Base-by-base conservation (phyloP, 257 asterid genomes). In the Plantago elongata region DNA sequence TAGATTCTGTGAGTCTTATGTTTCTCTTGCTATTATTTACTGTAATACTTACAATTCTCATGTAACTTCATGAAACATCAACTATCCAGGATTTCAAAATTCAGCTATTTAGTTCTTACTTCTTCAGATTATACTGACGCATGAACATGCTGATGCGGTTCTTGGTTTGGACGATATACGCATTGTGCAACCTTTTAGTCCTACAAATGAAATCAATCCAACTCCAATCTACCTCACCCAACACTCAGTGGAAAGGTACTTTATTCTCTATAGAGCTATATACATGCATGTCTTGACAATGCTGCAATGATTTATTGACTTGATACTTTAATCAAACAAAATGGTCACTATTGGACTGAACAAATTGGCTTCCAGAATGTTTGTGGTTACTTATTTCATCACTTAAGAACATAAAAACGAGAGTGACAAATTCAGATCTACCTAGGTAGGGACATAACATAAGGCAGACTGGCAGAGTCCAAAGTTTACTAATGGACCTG, bases 121-220 rank as follows among this genome's bases (percentile, higher is more conserved):
- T 73, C 37, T 66, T 62, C 93, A 89, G 99, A 82, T 93, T 67
- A 73, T 93, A 77, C 79, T 93, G 77, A 86, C 99, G 66, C 99
- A 93, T 76, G 97, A 89, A 75, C 99, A 93, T 77, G 97, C 99
- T 78, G 99, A 89, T 72, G 97, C 99, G 51, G 84, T 84, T 81
- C 97, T 93, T 70, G 99, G 99, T 69, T 82, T 93, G 81, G 99
- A 93, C 67, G 99, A 93, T 64, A 66, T 93, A 74, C 96, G 99
- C 6, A 50, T 73, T 48, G 97, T 93, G 79, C 99, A 93, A 77
- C 97, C 95, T 66, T 83, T 63, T 81, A 93, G 97, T 67, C 75
- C 96, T 55, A 89, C 88, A 51, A 92, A 93, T 76, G 97, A 86
- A 64, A 86, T 89, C 67, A 81, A 75, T 61, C 97, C 99, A 13